Evolutionary conservation across 2,329 filamentous ascomycete species (phyloP), one percentile per base, ranked within the genome.

Genomic region (Fusarium brevicatenulatum): DNA sequence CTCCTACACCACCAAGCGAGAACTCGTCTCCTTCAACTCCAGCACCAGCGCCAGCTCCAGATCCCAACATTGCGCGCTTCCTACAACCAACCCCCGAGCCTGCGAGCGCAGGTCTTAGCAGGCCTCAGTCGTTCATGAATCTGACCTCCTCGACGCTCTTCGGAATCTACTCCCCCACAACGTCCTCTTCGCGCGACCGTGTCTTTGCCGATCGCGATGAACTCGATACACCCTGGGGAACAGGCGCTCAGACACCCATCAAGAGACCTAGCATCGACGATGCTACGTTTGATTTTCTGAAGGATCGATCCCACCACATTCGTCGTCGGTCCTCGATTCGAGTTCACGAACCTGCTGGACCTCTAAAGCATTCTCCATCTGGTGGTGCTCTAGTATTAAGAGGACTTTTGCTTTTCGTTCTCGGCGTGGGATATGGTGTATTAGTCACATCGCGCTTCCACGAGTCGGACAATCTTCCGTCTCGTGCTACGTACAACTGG

Each of bases 121-220:
- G 93, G 66, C 93, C 91, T 30, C 90, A 92, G 73, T 97, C 94
- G 15, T 89, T 94, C 64, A 85, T 95, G 78, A 97, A 98, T 80
- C 87, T 99, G 68, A 97, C 94, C 8, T 92, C 93, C 15, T 95
- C 94, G 5, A 97, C 96, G 0, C 88, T 99, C 9, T 93, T 92
- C 75, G 95, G 96, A 61, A 99, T 99, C 78, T 99, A 97, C 85
- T 91, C 91, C 16, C 91, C 90, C 11, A 89, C 89, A 2, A 87
- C 88, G 37, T 88, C 89, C 68, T 88, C 88, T 65, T 85, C 88
- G 49, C 82, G 82, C 71, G 83, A 87, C 73, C 81, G 85, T 77
- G 79, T 80, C 65, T 80, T 80, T 59, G 78, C 78, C 21, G 80
- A 83, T 47, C 73, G 78, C 66, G 89, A 90, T 72, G 90, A 91